phyloP scores from a whole-genome alignment of 192 early-diverging fungal genomes.

The Coemansia sp. region DNA sequence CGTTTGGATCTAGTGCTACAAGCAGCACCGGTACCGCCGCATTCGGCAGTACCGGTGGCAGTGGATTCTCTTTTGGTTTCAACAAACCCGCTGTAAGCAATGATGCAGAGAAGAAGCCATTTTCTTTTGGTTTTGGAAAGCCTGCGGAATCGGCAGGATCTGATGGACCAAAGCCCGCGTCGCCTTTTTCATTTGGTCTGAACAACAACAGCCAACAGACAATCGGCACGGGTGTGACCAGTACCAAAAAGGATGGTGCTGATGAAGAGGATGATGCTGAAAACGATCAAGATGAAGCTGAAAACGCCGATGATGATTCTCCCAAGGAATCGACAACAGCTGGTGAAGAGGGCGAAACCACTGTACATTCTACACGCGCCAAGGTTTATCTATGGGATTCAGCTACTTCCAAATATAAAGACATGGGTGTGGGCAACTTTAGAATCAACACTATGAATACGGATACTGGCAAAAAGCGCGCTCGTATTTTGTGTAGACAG shows the following conservation, averaged over 20 bases:
- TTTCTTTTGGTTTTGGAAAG: constrained; percentile 35
- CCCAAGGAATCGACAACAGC: constrained; percentile 22
- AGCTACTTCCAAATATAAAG: constrained; percentile 26
- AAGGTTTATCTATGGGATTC: constrained; percentile 48
- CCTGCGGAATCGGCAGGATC: not conserved
- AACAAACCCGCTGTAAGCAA: constrained; percentile 14
- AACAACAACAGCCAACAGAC: constrained; percentile 5
- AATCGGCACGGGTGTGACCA: not conserved
- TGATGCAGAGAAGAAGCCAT: constrained; percentile 19
- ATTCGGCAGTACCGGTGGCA: constrained; percentile 1
- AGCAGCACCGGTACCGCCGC: not conserved
- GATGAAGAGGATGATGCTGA: not conserved
- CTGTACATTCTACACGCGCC: constrained; percentile 27
- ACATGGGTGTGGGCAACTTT: constrained; percentile 44
- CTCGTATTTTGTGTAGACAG: constrained; percentile 50
- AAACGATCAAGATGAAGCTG: constrained; percentile 5
- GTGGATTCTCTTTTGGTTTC: constrained; percentile 30
- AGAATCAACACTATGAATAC: constrained; percentile 30
- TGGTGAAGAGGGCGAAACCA: constrained; percentile 51
- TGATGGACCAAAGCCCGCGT: not conserved
- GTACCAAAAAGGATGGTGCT: not conserved
- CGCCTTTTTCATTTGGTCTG: constrained; percentile 43
- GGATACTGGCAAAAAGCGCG: constrained; percentile 8
- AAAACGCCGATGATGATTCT: constrained; percentile 6
- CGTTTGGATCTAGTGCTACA: not conserved